phyloP scores from a whole-genome alignment of 2,329 filamentous ascomycete species.

The Cercospora beticola region DNA sequence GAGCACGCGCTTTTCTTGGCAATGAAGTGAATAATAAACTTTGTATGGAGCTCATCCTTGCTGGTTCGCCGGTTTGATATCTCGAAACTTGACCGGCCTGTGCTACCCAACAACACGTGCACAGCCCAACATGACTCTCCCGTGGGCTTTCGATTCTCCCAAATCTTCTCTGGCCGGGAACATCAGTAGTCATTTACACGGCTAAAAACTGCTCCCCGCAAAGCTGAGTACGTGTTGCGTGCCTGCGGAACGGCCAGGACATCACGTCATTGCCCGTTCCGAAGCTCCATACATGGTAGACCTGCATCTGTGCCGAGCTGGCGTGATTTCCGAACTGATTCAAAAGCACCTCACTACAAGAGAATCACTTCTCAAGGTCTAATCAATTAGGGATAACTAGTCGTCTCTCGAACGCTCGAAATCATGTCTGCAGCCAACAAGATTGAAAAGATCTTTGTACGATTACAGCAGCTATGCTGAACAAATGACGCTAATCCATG shows the following conservation, averaged over 20 bases:
- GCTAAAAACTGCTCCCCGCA: neutral
- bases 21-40: conserved; percentile 1
- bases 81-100: neutral
- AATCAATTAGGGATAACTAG: neutral
- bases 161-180: neutral
- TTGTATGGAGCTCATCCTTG: neutral
- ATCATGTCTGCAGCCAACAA: conserved; percentile 23
- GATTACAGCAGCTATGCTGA: neutral
- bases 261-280: neutral
- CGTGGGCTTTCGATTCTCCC: neutral
- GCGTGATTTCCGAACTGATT: neutral
- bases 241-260: neutral
- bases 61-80: neutral
- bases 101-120: neutral
- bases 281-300: neutral
- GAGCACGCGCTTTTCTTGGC: neutral
- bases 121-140: neutral
- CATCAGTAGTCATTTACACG: neutral
- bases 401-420: neutral
- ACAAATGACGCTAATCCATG: neutral
- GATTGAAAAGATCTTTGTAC: conserved; percentile 39
- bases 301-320: neutral
- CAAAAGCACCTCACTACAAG: neutral
- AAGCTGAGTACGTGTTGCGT: neutral
- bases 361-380: neutral